Evolutionary conservation across 1,284 basidiomycete species (phyloP).

Genomic region (Irpex sp.): DNA sequence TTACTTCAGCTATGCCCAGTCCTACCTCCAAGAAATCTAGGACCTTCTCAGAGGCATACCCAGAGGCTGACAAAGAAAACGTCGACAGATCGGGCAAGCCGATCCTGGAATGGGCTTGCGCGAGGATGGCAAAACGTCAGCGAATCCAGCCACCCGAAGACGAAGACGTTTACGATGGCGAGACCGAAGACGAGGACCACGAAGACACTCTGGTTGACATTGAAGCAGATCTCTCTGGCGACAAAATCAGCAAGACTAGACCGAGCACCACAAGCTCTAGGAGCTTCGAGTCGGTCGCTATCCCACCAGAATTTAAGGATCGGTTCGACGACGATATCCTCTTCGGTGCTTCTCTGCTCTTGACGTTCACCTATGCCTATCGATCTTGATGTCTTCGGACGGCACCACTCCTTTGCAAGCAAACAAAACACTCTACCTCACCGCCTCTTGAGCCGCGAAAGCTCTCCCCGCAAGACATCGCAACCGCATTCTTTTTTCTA

Average conservation of each 20-base stretch:
- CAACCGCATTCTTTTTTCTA: neutral
- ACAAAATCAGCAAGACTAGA: neutral
- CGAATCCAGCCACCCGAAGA: constrained; percentile 13
- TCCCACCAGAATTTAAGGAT: constrained; percentile 22
- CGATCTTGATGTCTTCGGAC: neutral
- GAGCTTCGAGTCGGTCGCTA: constrained; percentile 10
- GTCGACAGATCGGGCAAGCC: constrained; percentile 15
- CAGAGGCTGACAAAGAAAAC: neutral
- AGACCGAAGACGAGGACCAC: constrained; percentile 18
- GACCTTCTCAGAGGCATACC: neutral
- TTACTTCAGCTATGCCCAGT: constrained; percentile 12
- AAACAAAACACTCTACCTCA: constrained; percentile 1
- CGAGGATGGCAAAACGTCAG: constrained; percentile 34
- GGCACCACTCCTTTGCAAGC: neutral
- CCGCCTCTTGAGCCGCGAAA: neutral
- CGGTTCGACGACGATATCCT: constrained; percentile 33
- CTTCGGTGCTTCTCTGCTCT: constrained; percentile 37
- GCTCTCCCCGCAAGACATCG: neutral
- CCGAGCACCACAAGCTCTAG: neutral
- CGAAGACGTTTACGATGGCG: constrained; percentile 17
- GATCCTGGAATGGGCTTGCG: constrained; percentile 47
- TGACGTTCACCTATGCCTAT: constrained; percentile 35
- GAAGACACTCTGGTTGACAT: constrained; percentile 9
- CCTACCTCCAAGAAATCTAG: constrained; percentile 5
- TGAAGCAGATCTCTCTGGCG: neutral